Evolutionary conservation across 2,329 filamentous ascomycete species (phyloP), one percentile per base, ranked within the genome.

Genomic region (Exophiala alcalophila): DNA sequence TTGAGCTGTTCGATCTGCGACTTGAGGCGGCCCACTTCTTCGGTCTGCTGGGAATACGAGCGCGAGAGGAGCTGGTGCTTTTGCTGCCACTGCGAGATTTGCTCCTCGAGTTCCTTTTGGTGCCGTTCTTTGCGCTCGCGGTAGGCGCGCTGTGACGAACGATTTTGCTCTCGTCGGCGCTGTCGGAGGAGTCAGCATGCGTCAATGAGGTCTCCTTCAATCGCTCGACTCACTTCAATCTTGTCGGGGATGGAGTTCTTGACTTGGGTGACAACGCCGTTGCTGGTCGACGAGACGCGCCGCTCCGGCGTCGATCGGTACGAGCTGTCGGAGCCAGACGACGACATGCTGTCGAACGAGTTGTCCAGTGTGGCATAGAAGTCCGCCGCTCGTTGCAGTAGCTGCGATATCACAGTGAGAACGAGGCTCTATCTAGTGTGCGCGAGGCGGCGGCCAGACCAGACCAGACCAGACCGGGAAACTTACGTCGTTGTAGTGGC

Each of bases 81-180:
- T 25, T 51, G 40, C 35, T 52, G 48, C 52, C 52, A 55, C 25
- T 53, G 36, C 7, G 39, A 25, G 18, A 55, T 53, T 29, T 53
- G 47, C 43, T 81, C 78, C 66, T 97, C 90, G 20, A 97, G 82
- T 50, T 96, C 89, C 62, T 89, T 89, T 51, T 96, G 89, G 59
- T 94, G 90, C 42, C 84, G 84, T 64, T 97, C 91, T 65, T 97
- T 97, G 57, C 91, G 84, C 65, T 97, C 91, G 45, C 91, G 87
- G 65, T 97, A 97, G 25, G 92, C 91, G 58, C 91, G 84, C 74
- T 97, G 91, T 7, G 52, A 55, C n/a, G 50, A 50, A 16, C 50
- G 40, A 26, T 55, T 55, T 34, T 55, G 52, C 30, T 53, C 50
- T 32, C 52, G 50, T 32, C 52, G 35, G 26, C 50, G 29, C 52